A percentile compares a stretch with the other conserved stretches of the same genome.
These are phyloP conservation scores for Talaromyces sp. DNA, from an alignment of 2,329 filamentous ascomycete species.

Conservation along the genomic window DNA sequence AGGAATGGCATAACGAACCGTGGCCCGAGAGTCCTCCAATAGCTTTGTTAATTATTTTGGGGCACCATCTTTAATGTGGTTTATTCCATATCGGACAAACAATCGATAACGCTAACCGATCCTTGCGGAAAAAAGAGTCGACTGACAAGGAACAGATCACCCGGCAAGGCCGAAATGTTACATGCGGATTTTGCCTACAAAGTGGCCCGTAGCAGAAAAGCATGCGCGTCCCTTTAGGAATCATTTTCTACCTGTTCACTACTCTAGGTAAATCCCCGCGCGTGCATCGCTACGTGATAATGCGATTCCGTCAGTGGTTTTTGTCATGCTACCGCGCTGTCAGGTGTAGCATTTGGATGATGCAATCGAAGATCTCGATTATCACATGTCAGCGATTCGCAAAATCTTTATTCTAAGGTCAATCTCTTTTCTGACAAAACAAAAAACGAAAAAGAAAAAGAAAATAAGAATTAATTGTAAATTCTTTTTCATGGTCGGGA, in stretches of 20 bases:
- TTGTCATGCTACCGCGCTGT: not conserved
- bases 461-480: too few relatives aligned
- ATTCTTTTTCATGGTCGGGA: too few relatives aligned
- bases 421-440: too few relatives aligned
- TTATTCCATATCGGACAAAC: not conserved
- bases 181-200: not conserved
- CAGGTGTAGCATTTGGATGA: not conserved
- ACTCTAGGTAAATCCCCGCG: not conserved
- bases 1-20: not conserved
- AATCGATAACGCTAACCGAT: not conserved
- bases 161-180: not conserved
- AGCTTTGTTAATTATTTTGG: not conserved
- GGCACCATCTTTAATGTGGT: not conserved
- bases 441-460: too few relatives aligned
- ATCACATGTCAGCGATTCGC: not conserved
- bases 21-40: not conserved
- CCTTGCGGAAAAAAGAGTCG: not conserved
- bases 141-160: not conserved
- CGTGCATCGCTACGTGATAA: not conserved
- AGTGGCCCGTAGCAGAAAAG: not conserved
- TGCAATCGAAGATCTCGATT: not conserved
- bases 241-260: not conserved
- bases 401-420: too few relatives aligned
- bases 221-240: not conserved
- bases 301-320: not conserved